Conservation (phyloP, 2,329 filamentous ascomycete species). For the Hymenoscyphus scutula region DNA sequence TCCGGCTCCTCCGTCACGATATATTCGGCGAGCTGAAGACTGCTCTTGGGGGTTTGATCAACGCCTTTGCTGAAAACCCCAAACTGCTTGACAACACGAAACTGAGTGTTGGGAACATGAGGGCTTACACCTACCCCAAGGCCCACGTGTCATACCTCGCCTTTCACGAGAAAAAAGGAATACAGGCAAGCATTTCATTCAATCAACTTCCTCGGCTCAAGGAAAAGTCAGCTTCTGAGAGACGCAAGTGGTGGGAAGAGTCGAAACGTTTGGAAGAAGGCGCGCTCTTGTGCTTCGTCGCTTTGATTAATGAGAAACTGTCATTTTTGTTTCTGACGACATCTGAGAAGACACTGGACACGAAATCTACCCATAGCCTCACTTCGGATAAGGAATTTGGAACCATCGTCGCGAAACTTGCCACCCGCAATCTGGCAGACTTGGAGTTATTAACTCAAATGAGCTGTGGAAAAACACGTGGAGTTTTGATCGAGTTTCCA, state of each 20-base stretch:
- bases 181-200: constrained; percentile 46
- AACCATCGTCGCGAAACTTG: constrained; percentile 30
- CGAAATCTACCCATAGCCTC: constrained; percentile 17
- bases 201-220: constrained; percentile 38
- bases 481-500: constrained; percentile 35
- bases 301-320: constrained; percentile 12
- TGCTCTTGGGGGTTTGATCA: constrained; percentile 35
- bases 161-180: constrained; percentile 35
- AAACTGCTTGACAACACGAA: constrained; percentile 21
- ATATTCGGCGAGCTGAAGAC: constrained; percentile 52
- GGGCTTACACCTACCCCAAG: constrained; percentile 34
- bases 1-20: constrained; percentile 42
- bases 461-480: constrained; percentile 16
- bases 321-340: constrained; percentile 19
- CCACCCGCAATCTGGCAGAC: constrained; percentile 20
- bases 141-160: constrained; percentile 19
- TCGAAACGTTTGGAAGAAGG: constrained; percentile 27
- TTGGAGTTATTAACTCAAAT: constrained; percentile 20
- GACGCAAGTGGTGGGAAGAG: constrained; percentile 26
- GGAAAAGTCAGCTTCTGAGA: constrained; percentile 20
- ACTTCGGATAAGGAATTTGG: constrained; percentile 18
- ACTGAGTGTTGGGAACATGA: constrained; percentile 22
- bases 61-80: constrained; percentile 25
- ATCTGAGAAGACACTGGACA: constrained; percentile 25
- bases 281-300: constrained; percentile 23